Conservation (phyloP, 345 rosid species). For the Eutrema heterophyllum region DNA sequence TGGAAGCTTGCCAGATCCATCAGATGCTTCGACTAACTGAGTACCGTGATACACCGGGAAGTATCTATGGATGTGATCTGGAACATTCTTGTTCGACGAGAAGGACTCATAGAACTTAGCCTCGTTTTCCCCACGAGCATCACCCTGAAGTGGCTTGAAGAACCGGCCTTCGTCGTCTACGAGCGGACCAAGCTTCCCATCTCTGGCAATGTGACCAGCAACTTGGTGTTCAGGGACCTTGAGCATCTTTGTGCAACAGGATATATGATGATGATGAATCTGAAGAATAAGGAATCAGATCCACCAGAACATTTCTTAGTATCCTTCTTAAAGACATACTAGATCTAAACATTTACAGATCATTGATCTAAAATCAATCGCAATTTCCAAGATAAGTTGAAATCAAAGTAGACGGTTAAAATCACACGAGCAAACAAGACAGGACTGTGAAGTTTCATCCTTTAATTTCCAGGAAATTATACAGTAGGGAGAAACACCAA, state of each 20-base stretch:
- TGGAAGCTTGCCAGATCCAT: slow-evolving; percentile 60
- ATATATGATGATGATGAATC: slow-evolving; percentile 2
- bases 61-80: slow-evolving; percentile 49
- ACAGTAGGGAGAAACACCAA: background rate
- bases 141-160: slow-evolving; percentile 81
- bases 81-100: slow-evolving; percentile 46
- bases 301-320: background rate
- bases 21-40: slow-evolving; percentile 61
- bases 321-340: background rate
- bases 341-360: background rate
- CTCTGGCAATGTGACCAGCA: slow-evolving; percentile 69
- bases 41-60: slow-evolving; percentile 68
- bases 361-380: background rate
- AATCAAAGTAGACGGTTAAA: background rate
- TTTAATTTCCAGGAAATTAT: background rate
- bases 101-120: slow-evolving; percentile 60
- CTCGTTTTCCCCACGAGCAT: slow-evolving; percentile 58
- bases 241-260: slow-evolving; percentile 40
- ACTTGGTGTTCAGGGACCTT: slow-evolving; percentile 91
- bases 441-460: background rate
- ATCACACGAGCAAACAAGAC: background rate
- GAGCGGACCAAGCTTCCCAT: slow-evolving; percentile 66
- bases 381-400: background rate
- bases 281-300: slow-evolving; percentile 8
- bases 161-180: slow-evolving; percentile 68